Evolutionary conservation across 257 asterid genomes (phyloP), one percentile per base, ranked within the genome.

Genomic region (Fraxinus excelsior): DNA sequence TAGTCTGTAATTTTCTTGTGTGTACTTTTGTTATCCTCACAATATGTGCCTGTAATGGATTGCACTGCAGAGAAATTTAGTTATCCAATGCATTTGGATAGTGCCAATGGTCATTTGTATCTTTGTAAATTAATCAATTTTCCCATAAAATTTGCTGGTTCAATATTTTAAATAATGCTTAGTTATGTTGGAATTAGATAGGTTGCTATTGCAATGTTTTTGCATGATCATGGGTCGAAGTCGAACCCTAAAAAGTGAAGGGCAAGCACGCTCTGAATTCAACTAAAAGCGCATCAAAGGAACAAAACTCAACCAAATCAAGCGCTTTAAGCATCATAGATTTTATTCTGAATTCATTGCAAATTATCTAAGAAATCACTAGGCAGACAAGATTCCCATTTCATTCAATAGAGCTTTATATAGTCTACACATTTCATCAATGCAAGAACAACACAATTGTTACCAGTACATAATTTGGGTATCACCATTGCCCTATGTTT

Each of bases 1-100:
- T 66, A 74, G 81, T 71, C 73, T 74, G 77, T 81, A 75, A 74
- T 67, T 65, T 44, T 71, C 12, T 77, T 69, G 35, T 34, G 42
- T 81, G 23, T 34, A 77, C 72, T 44, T 31, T 74, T 44, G 67
- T 44, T 65, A 42, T 42, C 26, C 37, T 58, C 14, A 58, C 66
- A 66, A 46, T 67, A 16, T 71, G 72, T 73, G 53, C 58, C 68
- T 81, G 74, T 35, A 9, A 21, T 46, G 66, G 19, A 62, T 68
- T 81, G 72, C 25, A 40, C 25, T 64, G 38, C 49, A 73, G 56
- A 73, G 28, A 74, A 51, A 13, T 58, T 68, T 40, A 23, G 38
- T 66, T 13, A 19, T 23, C 65, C 74, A 53, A 7, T 67, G 29
- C 46, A 19, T 18, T 67, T 67, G 32, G 67, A 60, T 60, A 10